Base-by-base conservation (phyloP, 345 rosid species). In the Aquilaria sinensis region DNA sequence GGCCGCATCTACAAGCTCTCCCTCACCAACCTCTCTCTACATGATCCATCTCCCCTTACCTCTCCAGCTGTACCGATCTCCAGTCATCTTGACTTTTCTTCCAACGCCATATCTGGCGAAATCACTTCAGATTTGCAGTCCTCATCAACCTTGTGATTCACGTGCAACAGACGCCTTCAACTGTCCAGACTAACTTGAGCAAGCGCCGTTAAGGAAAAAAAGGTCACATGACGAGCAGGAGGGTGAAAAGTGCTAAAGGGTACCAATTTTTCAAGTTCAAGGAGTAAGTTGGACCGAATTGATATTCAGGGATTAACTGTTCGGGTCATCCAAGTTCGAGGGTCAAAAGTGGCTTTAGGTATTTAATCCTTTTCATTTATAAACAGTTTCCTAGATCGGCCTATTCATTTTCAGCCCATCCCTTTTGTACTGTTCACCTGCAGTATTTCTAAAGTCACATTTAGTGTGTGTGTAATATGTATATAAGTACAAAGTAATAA, bases 1-100 rank as follows among this genome's bases (percentile, higher is more conserved):
- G 97, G 97, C 58, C 75, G 98, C 51, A 74, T 93, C 78, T 93
- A 90, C 78, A 93, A 93, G 75, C 96, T 93, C 30, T 81, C 97
- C n/a, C 85, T 91, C 47, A 77, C 81, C 0, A 83, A 80, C 52
- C 86, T 90, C 67, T 78, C 88, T 45, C 85, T 93, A 10, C 87
- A 80, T 48, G 97, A 74, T 66, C 87, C 2, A 80, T 93, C 67
- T 90, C 98, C 2, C 96, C 97, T 12, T 81, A 52, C 60, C 69
- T 93, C 30, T 80, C 98, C 4, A 90, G 85, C 72, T 93, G 98
- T 71, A 84, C 97, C 14, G 87, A 90, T 62, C 92, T 93, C 53
- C 98, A 93, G 67, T 75, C 96, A 23, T 0, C 80, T 93, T 16
- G 98, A 93, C 81, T 83, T 93, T 46, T 90, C 97, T 12, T 85